Conservation (phyloP, 768 basidiomycete species). For the Amanita pallidorosea region DNA sequence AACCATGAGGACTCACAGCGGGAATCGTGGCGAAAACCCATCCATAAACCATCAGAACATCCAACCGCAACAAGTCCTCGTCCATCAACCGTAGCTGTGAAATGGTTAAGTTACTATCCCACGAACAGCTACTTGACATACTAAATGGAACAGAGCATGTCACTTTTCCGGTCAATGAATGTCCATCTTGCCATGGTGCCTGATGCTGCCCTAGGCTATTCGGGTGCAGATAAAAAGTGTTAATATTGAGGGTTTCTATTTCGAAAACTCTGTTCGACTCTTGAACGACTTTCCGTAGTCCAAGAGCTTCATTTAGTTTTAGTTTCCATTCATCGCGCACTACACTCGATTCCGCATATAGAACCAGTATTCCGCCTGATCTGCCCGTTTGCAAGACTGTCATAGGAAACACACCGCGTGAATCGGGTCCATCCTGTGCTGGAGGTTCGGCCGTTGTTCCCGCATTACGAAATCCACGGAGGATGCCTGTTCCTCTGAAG, state of each 20-base stretch:
- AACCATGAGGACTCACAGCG: slow-evolving; percentile 42
- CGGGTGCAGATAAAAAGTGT: slow-evolving; percentile 78
- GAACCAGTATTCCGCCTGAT: slow-evolving; percentile 73
- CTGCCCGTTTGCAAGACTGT: slow-evolving; percentile 85
- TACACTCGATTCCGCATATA: slow-evolving; percentile 77
- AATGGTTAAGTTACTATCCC: background rate
- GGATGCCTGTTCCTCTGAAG: slow-evolving; percentile 61
- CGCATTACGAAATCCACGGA: slow-evolving; percentile 47
- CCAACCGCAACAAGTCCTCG: slow-evolving; percentile 86
- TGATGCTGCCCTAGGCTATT: slow-evolving; percentile 33
- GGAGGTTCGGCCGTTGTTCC: slow-evolving; percentile 14
- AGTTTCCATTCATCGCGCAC: slow-evolving; percentile 80
- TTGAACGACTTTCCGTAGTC: slow-evolving; percentile 74
- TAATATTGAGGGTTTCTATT: slow-evolving; percentile 78
- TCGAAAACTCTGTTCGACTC: slow-evolving; percentile 95
- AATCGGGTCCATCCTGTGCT: slow-evolving; percentile 41
- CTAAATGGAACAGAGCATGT: slow-evolving; percentile 95
- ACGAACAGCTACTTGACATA: slow-evolving; percentile 24
- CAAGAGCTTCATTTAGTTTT: slow-evolving; percentile 83
- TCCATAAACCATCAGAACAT: slow-evolving; percentile 96
- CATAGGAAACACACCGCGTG: slow-evolving; percentile 76
- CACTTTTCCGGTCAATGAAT: slow-evolving; percentile 65
- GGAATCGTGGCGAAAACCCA: slow-evolving; percentile 87
- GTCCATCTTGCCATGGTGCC: slow-evolving; percentile 66
- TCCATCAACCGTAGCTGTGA: slow-evolving; percentile 71